These are phyloP conservation scores for Daldinia bambusicola DNA, from an alignment of 495 filamentous ascomycete species.

Conservation along the genomic window DNA sequence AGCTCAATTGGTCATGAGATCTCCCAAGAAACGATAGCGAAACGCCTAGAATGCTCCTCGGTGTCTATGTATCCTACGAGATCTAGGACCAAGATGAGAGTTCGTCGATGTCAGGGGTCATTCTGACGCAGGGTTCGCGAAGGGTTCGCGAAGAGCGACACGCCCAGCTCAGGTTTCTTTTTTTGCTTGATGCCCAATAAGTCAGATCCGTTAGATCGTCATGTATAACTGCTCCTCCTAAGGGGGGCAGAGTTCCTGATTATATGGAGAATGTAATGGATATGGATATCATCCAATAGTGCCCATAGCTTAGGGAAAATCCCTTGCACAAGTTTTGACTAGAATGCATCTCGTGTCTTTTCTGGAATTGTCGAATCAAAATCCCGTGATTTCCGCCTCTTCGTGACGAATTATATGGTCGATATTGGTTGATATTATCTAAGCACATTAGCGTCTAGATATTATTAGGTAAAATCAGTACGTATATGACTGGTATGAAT, in stretches of 20 bases:
- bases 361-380: conserved; percentile 18
- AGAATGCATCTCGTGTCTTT: not conserved
- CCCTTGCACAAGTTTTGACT: conserved; percentile 15
- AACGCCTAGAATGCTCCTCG: conserved; percentile 11
- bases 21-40: not conserved
- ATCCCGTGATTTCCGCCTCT: not conserved
- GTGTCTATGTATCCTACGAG: conserved; percentile 24
- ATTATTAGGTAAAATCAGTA: conserved; percentile 18
- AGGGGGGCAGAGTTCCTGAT: conserved; percentile 27
- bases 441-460: not conserved
- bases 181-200: conserved; percentile 27
- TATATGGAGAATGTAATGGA: conserved; percentile 23
- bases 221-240: conserved; percentile 7
- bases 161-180: conserved; percentile 3
- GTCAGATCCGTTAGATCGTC: not conserved
- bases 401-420: not conserved
- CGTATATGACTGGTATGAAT: too few species aligned
- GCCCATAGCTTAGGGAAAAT: conserved; percentile 4
- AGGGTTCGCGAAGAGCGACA: conserved; percentile 22
- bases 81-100: conserved; percentile 11
- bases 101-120: conserved; percentile 18
- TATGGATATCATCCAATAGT: not conserved
- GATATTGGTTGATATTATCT: not conserved
- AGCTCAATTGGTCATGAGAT: conserved; percentile 29
- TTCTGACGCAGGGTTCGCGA: conserved; percentile 16